Evolutionary conservation across 805 yeast genomes (phyloP), one percentile per base, ranked within the genome.

Genomic region (Zygoascus flipseniorum): DNA sequence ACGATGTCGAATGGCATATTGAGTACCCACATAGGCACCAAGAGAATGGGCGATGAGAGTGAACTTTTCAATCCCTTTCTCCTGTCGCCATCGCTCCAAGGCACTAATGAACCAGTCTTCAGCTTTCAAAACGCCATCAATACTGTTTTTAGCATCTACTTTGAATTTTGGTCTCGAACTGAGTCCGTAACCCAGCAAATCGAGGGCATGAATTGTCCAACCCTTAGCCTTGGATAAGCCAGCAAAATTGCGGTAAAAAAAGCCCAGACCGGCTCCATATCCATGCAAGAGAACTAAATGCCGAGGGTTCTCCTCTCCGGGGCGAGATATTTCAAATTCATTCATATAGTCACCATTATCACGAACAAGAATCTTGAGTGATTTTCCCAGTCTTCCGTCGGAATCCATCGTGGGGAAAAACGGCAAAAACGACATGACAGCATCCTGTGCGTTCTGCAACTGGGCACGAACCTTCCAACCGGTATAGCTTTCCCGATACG

Each of bases 201-300:
- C 99, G 2, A 92, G 77, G 0, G 96, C 87, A 70, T 89, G 96
- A 45, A 90, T 73, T 52, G 83, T 77, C 86, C 93, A 86, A 43
- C 68, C 71, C 1, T 68, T 65, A 6, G 62, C 50, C 2, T 61
- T 43, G 5, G 68, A 65, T 48, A 85, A 66, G 0, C 68, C 73
- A 47, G 77, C 78, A 57, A 87, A 79, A 63, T 87, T 92, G 57
- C 84, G 79, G 62, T 84, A 78, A 61, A 82, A 92, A 52, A 89
- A 82, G 31, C 95, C 93, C 13, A 89, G 77, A 1, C 96, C 87
- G 0, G 98, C 96, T 1, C 96, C 97, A 65, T 89, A 90, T 0
- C 99, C 99, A 68, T 92, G 99, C 5, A 93, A 70, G 55, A 92
- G 68, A 1, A 93, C 88, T 31, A 89, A 67, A 52, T 67, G 84